Evolutionary conservation across 1,284 basidiomycete species (phyloP).

Genomic region (Malassezia yamatoensis): DNA sequence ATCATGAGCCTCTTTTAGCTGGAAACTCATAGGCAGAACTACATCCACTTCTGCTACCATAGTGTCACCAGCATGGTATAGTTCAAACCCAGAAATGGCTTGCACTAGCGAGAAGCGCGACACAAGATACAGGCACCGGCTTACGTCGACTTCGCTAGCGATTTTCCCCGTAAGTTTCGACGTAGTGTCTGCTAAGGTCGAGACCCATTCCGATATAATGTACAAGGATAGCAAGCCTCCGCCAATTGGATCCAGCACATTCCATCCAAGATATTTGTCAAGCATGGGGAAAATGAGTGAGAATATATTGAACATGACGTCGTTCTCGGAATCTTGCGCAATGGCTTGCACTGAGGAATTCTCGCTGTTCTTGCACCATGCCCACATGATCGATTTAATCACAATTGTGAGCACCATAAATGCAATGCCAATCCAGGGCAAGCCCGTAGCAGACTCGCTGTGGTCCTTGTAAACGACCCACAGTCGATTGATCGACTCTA

Average conservation of each 20-base stretch:
- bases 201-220: slow-evolving; percentile 42
- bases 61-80: slow-evolving; percentile 44
- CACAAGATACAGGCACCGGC: slow-evolving; percentile 38
- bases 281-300: slow-evolving; percentile 54
- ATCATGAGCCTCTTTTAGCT: slow-evolving; percentile 44
- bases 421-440: slow-evolving; percentile 41
- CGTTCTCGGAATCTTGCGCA: slow-evolving; percentile 53
- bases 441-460: slow-evolving; percentile 28
- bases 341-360: slow-evolving; percentile 49
- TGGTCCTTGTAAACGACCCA: slow-evolving; percentile 29
- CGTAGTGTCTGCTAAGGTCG: slow-evolving; percentile 38
- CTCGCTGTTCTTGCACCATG: slow-evolving; percentile 47
- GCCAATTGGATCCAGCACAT: slow-evolving; percentile 42
- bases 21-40: slow-evolving; percentile 34
- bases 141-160: slow-evolving; percentile 30
- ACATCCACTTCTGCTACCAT: slow-evolving; percentile 44
- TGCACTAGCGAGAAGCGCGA: slow-evolving; percentile 40
- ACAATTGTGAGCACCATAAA: slow-evolving; percentile 55
- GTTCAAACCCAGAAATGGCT: slow-evolving; percentile 39
- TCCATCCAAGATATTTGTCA: slow-evolving; percentile 25
- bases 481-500: slow-evolving; percentile 36
- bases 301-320: slow-evolving; percentile 54
- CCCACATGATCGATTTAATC: slow-evolving; percentile 53
- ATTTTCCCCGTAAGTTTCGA: slow-evolving; percentile 36
- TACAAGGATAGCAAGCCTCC: slow-evolving; percentile 29